Percentiles rank a stretch among this genome's conserved stretches.
Evolutionary conservation across 2,329 filamentous ascomycete genomes (phyloP).

Genomic region (Cercospora brassicicola): DNA sequence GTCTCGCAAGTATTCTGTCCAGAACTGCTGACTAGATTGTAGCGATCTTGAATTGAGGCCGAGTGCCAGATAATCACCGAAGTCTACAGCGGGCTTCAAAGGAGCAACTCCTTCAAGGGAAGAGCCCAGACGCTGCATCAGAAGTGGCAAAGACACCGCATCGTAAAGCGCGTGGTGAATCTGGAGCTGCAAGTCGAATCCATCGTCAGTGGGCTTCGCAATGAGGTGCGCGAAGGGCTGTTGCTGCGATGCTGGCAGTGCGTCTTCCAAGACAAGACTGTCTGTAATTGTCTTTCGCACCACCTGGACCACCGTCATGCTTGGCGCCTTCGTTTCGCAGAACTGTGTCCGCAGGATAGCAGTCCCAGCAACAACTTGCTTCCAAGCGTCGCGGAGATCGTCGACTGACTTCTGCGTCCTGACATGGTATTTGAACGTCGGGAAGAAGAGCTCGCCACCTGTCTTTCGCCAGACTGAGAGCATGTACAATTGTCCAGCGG

Average conservation of each 20-base stretch:
- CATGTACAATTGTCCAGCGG: constrained; percentile 79
- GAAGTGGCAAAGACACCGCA: constrained; percentile 69
- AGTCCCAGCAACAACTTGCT: constrained; percentile 53
- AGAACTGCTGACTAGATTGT: constrained; percentile 48
- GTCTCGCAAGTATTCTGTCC: constrained; percentile 50
- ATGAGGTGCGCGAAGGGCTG: constrained; percentile 32
- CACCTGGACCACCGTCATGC: constrained; percentile 63
- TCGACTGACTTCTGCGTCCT: constrained; percentile 42
- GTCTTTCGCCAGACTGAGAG: constrained; percentile 72
- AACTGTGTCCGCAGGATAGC: constrained; percentile 71
- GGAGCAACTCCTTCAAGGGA: constrained; percentile 26
- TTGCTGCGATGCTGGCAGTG: constrained; percentile 1
- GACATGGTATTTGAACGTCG: constrained; percentile 66
- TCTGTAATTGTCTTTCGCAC: constrained; percentile 49
- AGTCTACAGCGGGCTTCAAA: constrained; percentile 26
- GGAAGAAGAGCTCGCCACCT: constrained; percentile 67
- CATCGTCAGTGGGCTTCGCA: constrained; percentile 16
- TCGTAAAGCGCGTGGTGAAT: constrained; percentile 91
- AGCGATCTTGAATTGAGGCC: constrained; percentile 20
- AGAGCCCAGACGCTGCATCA: constrained; percentile 55
- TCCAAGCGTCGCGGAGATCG: constrained; percentile 62
- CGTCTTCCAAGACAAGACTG: constrained; percentile 36
- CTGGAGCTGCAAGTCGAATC: constrained; percentile 43
- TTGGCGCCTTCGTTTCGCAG: constrained; percentile 43
- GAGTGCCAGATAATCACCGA: constrained; percentile 47